phyloP scores from a whole-genome alignment of 2,329 filamentous ascomycete genomes.

The Hymenoscyphus salicellus region DNA sequence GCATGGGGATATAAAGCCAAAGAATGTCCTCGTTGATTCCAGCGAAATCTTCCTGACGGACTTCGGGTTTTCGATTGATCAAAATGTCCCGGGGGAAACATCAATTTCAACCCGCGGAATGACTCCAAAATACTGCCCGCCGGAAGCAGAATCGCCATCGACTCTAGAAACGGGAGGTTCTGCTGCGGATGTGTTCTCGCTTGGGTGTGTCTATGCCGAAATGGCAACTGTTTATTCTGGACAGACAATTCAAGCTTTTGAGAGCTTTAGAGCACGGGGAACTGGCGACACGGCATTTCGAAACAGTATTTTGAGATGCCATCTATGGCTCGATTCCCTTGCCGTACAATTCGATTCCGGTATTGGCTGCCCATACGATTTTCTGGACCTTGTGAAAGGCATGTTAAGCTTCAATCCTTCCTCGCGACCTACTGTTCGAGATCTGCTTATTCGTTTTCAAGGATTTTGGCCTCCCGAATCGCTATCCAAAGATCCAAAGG shows the following conservation, averaged over 20 bases:
- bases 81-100: background rate
- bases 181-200: background rate
- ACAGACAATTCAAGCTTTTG: background rate
- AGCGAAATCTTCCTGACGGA: background rate
- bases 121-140: constrained; percentile 1
- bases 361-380: background rate
- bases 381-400: background rate
- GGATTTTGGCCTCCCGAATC: background rate
- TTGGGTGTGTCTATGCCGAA: constrained; percentile 4
- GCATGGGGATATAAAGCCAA: constrained; percentile 5
- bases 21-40: background rate
- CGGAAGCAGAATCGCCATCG: background rate
- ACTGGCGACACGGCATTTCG: background rate
- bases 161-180: background rate
- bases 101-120: background rate
- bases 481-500: background rate
- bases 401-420: background rate
- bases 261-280: background rate
- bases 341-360: background rate
- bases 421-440: background rate
- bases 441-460: constrained; percentile 14
- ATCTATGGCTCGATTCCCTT: background rate
- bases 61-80: background rate
- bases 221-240: constrained; percentile 1
- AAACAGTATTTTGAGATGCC: background rate